phyloP scores from a whole-genome alignment of 2,329 filamentous ascomycete genomes.

The Emericellopsis cladophorae region DNA sequence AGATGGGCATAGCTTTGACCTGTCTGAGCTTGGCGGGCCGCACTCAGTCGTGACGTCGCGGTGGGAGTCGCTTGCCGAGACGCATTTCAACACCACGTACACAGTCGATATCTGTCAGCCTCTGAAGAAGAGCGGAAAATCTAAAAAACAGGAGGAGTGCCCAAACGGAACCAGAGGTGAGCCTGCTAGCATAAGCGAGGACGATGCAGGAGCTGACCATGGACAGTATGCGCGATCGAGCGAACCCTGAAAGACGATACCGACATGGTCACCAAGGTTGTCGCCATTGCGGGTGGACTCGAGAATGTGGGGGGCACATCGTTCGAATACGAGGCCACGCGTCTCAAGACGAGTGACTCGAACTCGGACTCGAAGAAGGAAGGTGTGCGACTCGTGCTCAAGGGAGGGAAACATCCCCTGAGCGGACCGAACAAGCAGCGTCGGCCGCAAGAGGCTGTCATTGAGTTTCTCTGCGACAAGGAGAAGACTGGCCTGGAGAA shows the following conservation, averaged over 20 bases:
- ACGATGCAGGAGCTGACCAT: not conserved
- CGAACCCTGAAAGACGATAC: constrained; percentile 37
- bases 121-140: constrained; percentile 48
- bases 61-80: constrained; percentile 36
- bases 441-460: constrained; percentile 57
- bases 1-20: constrained; percentile 49
- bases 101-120: constrained; percentile 65
- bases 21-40: constrained; percentile 51
- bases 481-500: constrained; percentile 63
- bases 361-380: constrained; percentile 54
- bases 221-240: constrained; percentile 64
- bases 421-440: constrained; percentile 37
- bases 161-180: constrained; percentile 56
- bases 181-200: constrained; percentile 5
- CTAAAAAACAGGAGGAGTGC: constrained; percentile 46
- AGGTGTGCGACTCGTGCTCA: constrained; percentile 58
- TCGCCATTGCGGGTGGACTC: constrained; percentile 66
- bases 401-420: constrained; percentile 41
- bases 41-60: constrained; percentile 53
- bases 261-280: constrained; percentile 40
- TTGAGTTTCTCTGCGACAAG: constrained; percentile 75
- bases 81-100: constrained; percentile 59
- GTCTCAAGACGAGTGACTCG: constrained; percentile 52
- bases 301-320: constrained; percentile 39
- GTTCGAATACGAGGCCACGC: constrained; percentile 53